Evolutionary conservation across 805 yeast genomes (phyloP).

Genomic region (Isabelozyma heimii): DNA sequence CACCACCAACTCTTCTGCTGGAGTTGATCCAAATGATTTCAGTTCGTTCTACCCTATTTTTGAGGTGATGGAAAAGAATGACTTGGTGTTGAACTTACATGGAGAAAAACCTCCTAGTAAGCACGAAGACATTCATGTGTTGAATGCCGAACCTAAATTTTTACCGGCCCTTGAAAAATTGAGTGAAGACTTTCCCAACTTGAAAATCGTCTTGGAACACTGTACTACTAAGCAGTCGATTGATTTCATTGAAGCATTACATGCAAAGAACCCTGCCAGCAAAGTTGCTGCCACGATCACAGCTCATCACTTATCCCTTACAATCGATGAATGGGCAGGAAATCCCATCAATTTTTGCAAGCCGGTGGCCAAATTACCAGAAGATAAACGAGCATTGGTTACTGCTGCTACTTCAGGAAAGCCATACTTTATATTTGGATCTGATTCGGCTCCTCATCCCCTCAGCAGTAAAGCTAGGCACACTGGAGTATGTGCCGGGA

Average conservation of each 20-base stretch:
- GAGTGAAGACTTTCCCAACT: constrained; percentile 78
- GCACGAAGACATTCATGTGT: constrained; percentile 70
- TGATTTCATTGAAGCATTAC: constrained; percentile 68
- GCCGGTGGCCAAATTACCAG: constrained; percentile 94
- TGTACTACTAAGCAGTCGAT: constrained; percentile 92
- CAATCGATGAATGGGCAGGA: constrained; percentile 96
- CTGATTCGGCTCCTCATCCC: constrained; percentile 98
- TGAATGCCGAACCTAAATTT: constrained; percentile 92
- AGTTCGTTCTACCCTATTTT: constrained; percentile 85
- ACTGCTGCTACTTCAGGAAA: constrained; percentile 89
- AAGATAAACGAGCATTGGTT: constrained; percentile 75
- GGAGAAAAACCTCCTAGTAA: constrained; percentile 82
- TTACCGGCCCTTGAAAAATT: constrained; percentile 82
- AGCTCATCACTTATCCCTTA: constrained; percentile 88
- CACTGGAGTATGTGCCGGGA: constrained; percentile 96
- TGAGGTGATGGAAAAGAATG: constrained; percentile 78
- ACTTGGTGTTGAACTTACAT: constrained; percentile 81
- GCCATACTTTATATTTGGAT: constrained; percentile 92
- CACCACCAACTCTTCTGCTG: constrained; percentile 91
- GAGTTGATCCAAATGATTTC: constrained; percentile 93
- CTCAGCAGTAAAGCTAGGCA: constrained; percentile 71
- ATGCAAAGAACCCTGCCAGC: constrained; percentile 39
- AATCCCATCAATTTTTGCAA: constrained; percentile 93
- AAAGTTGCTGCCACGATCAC: constrained; percentile 90
- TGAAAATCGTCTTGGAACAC: constrained; percentile 88